A percentile compares a stretch with the other conserved stretches of the same genome.
phyloP scores from a whole-genome alignment of 2,329 filamentous ascomycete species.

The Colletotrichum lini region DNA sequence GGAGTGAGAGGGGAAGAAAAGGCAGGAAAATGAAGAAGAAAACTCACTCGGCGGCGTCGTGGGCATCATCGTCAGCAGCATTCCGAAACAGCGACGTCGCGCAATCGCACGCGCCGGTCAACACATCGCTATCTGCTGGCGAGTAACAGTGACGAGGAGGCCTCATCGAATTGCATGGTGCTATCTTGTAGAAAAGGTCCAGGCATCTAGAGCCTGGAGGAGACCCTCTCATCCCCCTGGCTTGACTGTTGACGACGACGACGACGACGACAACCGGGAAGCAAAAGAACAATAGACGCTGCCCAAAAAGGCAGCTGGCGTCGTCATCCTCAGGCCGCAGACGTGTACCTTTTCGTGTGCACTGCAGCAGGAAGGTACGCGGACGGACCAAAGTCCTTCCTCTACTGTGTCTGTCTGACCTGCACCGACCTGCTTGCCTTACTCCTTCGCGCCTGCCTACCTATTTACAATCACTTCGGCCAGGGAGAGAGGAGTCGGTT shows the following conservation, averaged over 20 bases:
- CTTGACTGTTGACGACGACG: background rate
- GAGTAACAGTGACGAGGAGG: conserved; percentile 27
- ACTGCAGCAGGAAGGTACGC: conserved; percentile 4
- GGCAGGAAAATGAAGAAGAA: background rate
- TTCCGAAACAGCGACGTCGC: conserved; percentile 24
- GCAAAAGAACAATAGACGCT: background rate
- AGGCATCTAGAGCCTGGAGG: background rate
- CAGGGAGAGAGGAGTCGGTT: too few relatives aligned
- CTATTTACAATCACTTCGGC: too few relatives aligned
- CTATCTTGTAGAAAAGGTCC: too few relatives aligned
- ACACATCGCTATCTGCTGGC: conserved; percentile 20
- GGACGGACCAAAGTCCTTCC: background rate
- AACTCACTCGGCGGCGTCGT: conserved; percentile 17
- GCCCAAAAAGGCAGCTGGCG: conserved; percentile 39
- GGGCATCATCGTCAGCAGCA: conserved; percentile 34
- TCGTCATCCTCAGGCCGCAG: conserved; percentile 42
- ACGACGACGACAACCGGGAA: too few relatives aligned
- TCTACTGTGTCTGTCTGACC: too few relatives aligned
- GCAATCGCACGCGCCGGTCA: conserved; percentile 14
- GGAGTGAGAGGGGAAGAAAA: background rate
- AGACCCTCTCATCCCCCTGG: background rate
- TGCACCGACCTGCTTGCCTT: too few relatives aligned
- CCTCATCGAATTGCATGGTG: conserved; percentile 16
- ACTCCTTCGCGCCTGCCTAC: too few relatives aligned
- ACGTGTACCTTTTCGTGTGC: conserved; percentile 13